Conservation (phyloP, 1,284 basidiomycete genomes). For the Marasmius fiardii region DNA sequence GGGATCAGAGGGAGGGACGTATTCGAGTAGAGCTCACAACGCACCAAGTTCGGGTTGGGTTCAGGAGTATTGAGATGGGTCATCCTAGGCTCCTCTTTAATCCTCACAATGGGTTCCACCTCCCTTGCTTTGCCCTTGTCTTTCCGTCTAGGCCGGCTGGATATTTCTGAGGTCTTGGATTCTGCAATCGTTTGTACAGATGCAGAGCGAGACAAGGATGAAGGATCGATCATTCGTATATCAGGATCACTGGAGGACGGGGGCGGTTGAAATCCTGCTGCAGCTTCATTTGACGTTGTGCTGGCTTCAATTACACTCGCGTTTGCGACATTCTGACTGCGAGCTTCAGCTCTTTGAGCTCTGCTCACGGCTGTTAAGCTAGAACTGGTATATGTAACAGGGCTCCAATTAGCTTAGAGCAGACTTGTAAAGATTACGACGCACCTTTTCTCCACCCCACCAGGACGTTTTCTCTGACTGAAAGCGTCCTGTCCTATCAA, state of each 20-base stretch:
- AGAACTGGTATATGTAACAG: conserved; percentile 15
- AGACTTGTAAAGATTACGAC: conserved; percentile 25
- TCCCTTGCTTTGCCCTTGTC: conserved; percentile 70
- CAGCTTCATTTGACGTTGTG: conserved; percentile 29
- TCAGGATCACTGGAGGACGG: conserved; percentile 48
- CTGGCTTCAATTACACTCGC: conserved; percentile 34
- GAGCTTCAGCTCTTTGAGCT: conserved; percentile 72
- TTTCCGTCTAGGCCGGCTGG: conserved; percentile 35
- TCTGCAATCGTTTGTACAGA: conserved; percentile 52
- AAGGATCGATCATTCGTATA: conserved; percentile 33
- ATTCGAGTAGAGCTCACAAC: conserved; percentile 21
- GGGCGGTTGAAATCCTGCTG: conserved; percentile 35
- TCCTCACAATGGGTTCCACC: conserved; percentile 38
- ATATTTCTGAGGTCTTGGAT: conserved; percentile 16
- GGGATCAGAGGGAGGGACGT: conserved; percentile 18
- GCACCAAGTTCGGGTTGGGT: conserved; percentile 41
- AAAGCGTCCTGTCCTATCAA: conserved; percentile 58
- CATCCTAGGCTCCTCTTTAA: conserved; percentile 68
- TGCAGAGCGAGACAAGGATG: conserved; percentile 54
- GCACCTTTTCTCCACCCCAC: conserved; percentile 60
- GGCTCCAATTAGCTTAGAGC: conserved; percentile 15
- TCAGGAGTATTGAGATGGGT: conserved; percentile 49
- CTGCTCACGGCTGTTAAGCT: conserved; percentile 47
- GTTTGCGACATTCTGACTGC: conserved; percentile 48
- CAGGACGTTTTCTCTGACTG: conserved; percentile 67